These are phyloP conservation scores for Amylocarpus encephaloides DNA, from an alignment of 2,329 filamentous ascomycete genomes.

Conservation along the genomic window DNA sequence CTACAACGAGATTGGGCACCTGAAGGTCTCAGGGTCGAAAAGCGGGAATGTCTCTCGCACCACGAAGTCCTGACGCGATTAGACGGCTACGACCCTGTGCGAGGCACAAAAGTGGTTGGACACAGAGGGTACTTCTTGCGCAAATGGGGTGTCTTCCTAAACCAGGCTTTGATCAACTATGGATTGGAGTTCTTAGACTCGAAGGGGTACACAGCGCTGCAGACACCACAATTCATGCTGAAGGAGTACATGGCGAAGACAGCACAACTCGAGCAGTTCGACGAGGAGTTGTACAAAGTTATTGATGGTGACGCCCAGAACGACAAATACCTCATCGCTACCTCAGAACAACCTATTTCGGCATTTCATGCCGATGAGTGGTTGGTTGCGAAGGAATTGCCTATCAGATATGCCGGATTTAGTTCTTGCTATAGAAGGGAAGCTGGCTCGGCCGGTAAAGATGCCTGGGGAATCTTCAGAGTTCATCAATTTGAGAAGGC, in stretches of 20 bases:
- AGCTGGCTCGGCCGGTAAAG: constrained; percentile 82
- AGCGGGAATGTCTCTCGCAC: constrained; percentile 76
- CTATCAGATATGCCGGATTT: constrained; percentile 87
- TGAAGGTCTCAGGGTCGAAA: constrained; percentile 65
- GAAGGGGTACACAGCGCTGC: constrained; percentile 75
- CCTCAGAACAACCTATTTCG: constrained; percentile 91
- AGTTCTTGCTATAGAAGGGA: constrained; percentile 95
- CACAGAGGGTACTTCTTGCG: constrained; percentile 91
- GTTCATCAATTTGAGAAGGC: constrained; percentile 98
- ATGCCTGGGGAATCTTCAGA: constrained; percentile 97
- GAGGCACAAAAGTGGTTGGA: constrained; percentile 88
- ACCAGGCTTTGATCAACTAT: constrained; percentile 92
- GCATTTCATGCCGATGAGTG: constrained; percentile 91
- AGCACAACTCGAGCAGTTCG: constrained; percentile 92
- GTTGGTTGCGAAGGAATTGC: constrained; percentile 76
- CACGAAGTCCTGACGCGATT: constrained; percentile 87
- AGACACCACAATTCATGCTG: constrained; percentile 91
- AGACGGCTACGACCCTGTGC: constrained; percentile 87
- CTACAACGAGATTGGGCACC: constrained; percentile 75
- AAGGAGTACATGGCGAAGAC: constrained; percentile 97
- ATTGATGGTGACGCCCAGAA: constrained; percentile 78
- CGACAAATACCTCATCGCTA: constrained; percentile 76
- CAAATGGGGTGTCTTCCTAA: constrained; percentile 83
- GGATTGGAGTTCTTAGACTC: constrained; percentile 80
- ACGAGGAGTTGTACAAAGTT: constrained; percentile 97